Evolutionary conservation across 139 green algal species (phyloP).

Genomic region (Pleodorina starrii): DNA sequence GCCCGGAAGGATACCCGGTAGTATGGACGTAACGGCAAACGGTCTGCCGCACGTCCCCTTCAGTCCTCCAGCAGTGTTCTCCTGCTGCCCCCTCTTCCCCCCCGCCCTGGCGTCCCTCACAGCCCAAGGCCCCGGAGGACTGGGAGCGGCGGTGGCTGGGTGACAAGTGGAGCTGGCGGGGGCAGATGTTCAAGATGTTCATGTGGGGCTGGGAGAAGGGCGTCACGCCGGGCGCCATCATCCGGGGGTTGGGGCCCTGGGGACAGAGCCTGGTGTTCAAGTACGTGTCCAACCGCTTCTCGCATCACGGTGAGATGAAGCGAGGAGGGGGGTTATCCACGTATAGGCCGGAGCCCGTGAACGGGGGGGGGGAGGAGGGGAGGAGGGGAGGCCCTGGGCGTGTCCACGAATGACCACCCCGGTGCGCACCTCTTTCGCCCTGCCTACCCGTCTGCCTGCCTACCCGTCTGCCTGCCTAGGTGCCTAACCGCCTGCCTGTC

Average conservation of each 20-base stretch:
- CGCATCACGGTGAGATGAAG: slow-evolving; percentile 46
- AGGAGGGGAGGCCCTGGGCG: not conserved
- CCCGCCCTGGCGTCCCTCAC: not conserved
- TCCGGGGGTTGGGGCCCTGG: slow-evolving; percentile 81
- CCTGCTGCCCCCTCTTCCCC: too few species aligned
- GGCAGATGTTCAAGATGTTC: slow-evolving; percentile 64
- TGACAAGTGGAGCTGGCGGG: slow-evolving; percentile 58
- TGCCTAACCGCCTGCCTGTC: too few species aligned
- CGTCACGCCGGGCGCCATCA: slow-evolving; percentile 81
- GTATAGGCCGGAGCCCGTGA: too few species aligned
- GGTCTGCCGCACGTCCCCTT: too few species aligned
- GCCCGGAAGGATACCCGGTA: too few species aligned
- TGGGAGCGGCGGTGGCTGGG: slow-evolving; percentile 66
- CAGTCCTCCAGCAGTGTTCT: too few species aligned
- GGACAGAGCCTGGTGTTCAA: slow-evolving; percentile 69
- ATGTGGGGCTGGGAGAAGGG: slow-evolving; percentile 75
- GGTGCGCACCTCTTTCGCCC: too few species aligned
- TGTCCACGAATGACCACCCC: too few species aligned
- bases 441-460: too few species aligned
- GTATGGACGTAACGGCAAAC: too few species aligned
- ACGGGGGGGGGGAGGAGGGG: not conserved
- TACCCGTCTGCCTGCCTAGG: too few species aligned
- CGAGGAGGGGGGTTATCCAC: too few species aligned
- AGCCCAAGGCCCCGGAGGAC: slow-evolving; percentile 72
- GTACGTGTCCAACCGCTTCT: slow-evolving; percentile 74